Percentiles rank a stretch among this genome's conserved stretches.
These are phyloP conservation scores for Serpula lacrymans DNA, from an alignment of 768 basidiomycete genomes.

Conservation along the genomic window DNA sequence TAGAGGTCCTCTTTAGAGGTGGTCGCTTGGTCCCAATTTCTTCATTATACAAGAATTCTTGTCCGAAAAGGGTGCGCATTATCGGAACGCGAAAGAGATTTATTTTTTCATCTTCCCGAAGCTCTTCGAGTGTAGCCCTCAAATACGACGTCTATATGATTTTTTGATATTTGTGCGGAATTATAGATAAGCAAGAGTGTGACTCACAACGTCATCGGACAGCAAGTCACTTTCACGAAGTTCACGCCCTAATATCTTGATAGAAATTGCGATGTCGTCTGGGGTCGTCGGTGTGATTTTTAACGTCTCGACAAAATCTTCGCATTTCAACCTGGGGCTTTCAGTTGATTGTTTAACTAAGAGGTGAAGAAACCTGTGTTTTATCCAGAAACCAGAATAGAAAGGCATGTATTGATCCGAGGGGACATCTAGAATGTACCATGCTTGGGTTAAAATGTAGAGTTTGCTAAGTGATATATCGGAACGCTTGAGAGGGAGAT, in stretches of 20 bases:
- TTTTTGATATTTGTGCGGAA: slow-evolving; percentile 2
- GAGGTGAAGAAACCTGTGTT: slow-evolving; percentile 49
- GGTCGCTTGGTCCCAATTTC: slow-evolving; percentile 3
- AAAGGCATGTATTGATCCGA: slow-evolving; percentile 41
- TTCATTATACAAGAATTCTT: slow-evolving; percentile 20
- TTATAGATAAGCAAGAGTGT: not conserved
- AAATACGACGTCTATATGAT: slow-evolving; percentile 43
- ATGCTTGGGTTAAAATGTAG: slow-evolving; percentile 62
- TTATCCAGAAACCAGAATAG: slow-evolving; percentile 46
- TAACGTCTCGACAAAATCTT: slow-evolving; percentile 37
- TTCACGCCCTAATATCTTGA: slow-evolving; percentile 40
- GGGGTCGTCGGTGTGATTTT: slow-evolving; percentile 23
- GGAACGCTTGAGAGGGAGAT: not conserved
- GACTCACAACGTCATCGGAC: slow-evolving; percentile 45
- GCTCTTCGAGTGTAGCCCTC: slow-evolving; percentile 32
- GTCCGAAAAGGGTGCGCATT: slow-evolving; percentile 32
- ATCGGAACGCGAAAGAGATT: slow-evolving; percentile 38
- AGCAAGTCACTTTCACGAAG: slow-evolving; percentile 42
- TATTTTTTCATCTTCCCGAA: slow-evolving; percentile 31
- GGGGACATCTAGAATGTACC: slow-evolving; percentile 65
- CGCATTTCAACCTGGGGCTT: slow-evolving; percentile 33
- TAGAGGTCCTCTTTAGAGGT: slow-evolving; percentile 9
- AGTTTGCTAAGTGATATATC: slow-evolving; percentile 45
- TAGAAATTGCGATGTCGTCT: slow-evolving; percentile 28
- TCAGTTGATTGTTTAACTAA: slow-evolving; percentile 36